Evolutionary conservation across 2,329 filamentous ascomycete genomes (phyloP), one percentile per base, ranked within the genome.

Genomic region (Apiospora rasikravindrae): DNA sequence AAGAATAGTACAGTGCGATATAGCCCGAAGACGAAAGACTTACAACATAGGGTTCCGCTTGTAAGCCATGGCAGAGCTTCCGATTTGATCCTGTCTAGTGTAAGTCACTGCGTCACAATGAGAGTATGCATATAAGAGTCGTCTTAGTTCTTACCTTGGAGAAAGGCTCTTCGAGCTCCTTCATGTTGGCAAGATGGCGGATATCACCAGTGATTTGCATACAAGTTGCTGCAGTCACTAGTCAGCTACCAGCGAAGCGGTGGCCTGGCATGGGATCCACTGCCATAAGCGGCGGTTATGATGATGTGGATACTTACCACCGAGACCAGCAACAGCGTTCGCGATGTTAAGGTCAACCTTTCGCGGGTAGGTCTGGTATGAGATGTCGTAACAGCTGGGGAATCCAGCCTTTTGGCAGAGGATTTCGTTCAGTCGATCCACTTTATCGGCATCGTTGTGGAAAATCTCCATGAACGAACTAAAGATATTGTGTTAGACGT

Each of bases 91-190:
- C 77, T 89, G 33, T 22, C 19, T 40, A 14, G 33, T 40, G 33
- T 64, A 64, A 64, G 57, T 14, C 6, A 64, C 57, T 40, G 57
- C 57, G 13, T 22, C 33, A 24, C 10, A 40, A n/a, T 6, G n/a
- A 14, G 49, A 26, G 14, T n/a, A 26, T 26, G n/a, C n/a, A 51
- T 13, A 22, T 64, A n/a, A 11, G n/a, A 22, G 5, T 37, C 2
- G 7, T 22, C 14, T 8, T 14, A 40, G 40, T 40, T n/a, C 57
- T 10, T 64, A 64, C 57, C 57, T 64, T 89, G 82, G 93, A 91
- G 76, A 93, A 93, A 0, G 91, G 91, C 81, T 93, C 91, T 79
- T 97, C 95, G 72, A 96, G 86, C 82, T 97, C 94, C 86, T 98
- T 97, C 83, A 91, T 88, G 78, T 88, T 86, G 7, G 92, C 92